Base-by-base conservation (phyloP, 2,329 filamentous ascomycete species). In the Sporothrix protearum region DNA sequence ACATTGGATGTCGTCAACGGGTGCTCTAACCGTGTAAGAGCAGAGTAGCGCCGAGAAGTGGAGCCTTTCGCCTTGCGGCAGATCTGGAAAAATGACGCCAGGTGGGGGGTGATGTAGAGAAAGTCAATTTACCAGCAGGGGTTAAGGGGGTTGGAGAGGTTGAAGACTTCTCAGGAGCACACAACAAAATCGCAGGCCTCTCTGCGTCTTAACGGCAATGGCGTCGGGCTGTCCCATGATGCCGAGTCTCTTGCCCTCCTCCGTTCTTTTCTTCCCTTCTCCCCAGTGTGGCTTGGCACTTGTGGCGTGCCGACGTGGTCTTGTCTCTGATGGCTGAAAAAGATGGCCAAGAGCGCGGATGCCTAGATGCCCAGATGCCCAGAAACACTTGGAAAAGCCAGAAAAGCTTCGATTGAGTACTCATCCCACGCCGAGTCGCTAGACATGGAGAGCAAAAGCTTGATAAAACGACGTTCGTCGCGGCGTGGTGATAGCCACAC, bases 1-100 rank as follows among this genome's bases (percentile, higher is more conserved):
- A 71, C 59, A 30, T 66, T 22, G 12, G 28, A 71, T 71, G 69
- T 71, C 69, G 69, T 71, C 69, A 71, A 28, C 36, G 69, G n/a
- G 30, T 33, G 3, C 28, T 14, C 47, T 33, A 49, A 51, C 25
- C 63, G 59, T 19, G 57, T 9, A 64, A 63, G 19, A 36, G 2
- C 6, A 59, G 9, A 16, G 55, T 36, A n/a, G 55, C 3, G 36
- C n/a, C 12, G 59, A 25, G 14, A 12, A 16, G 61, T 47, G 61
- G 22, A 25, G 42, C 61, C 61, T 14, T 14, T 28, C 25, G 42
- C 45, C 63, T 67, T 49, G 45, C 63, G 63, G 45, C 63, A 67
- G 45, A 51, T 36, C 45, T 51, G 1, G 25, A 12, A 14, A 67
- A 67, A 67, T 67, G 63, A 51, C 63, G 63, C 25, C 63, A 67